Conservation (phyloP, 495 filamentous ascomycete species). For the Astrocystis sublimbata region DNA sequence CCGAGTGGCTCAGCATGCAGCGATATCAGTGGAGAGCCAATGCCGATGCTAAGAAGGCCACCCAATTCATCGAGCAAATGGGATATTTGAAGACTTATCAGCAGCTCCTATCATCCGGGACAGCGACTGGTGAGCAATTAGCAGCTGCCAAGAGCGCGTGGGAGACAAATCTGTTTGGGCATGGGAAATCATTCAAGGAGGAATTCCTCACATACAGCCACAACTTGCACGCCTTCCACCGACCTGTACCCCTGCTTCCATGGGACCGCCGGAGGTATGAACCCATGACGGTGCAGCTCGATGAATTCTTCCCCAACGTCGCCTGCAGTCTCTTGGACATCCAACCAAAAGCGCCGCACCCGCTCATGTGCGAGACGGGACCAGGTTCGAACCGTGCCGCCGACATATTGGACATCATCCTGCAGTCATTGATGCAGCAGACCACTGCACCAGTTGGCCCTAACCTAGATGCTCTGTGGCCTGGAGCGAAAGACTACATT, state of each 20-base stretch:
- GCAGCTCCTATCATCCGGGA: slow-evolving; percentile 19
- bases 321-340: slow-evolving; percentile 45
- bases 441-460: slow-evolving; percentile 22
- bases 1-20: slow-evolving; percentile 18
- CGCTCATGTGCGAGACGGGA: slow-evolving; percentile 39
- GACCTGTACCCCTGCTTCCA: slow-evolving; percentile 49
- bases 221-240: slow-evolving; percentile 45
- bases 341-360: slow-evolving; percentile 42
- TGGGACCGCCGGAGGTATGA: slow-evolving; percentile 68
- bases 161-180: slow-evolving; percentile 14
- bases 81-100: slow-evolving; percentile 23
- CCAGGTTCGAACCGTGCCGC: slow-evolving; percentile 32
- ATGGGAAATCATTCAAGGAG: slow-evolving; percentile 18
- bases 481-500: slow-evolving; percentile 47
- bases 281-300: slow-evolving; percentile 46
- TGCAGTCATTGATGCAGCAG: slow-evolving; percentile 25
- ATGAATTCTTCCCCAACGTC: slow-evolving; percentile 60
- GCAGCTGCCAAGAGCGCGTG: slow-evolving; percentile 21
- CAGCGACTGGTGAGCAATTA: slow-evolving; percentile 9
- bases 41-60: slow-evolving; percentile 20
- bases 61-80: slow-evolving; percentile 29
- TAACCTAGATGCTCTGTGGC: slow-evolving; percentile 31
- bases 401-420: slow-evolving; percentile 43
- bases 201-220: slow-evolving; percentile 42
- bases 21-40: slow-evolving; percentile 31